phyloP scores from a whole-genome alignment of 805 yeast genomes.

The Ogataea saltuana region DNA sequence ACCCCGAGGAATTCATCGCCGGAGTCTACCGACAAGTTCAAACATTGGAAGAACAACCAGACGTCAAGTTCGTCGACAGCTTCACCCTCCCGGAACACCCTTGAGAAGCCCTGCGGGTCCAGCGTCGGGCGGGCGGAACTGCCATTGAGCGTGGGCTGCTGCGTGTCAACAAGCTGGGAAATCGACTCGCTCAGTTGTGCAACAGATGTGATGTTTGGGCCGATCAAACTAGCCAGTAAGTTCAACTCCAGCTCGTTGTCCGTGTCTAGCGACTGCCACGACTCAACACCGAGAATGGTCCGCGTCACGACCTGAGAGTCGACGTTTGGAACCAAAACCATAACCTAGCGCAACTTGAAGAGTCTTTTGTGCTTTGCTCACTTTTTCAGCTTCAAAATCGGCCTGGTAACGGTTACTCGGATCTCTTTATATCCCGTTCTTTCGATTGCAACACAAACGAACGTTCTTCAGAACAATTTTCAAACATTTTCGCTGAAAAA shows the following conservation, averaged over 20 bases:
- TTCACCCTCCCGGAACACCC: constrained; percentile 4
- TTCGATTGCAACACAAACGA: too few relatives aligned
- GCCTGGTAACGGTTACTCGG: too few relatives aligned
- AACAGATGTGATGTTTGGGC: not conserved
- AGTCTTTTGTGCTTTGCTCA: not conserved
- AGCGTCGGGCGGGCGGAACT: not conserved
- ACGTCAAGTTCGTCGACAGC: constrained; percentile 11
- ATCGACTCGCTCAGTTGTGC: not conserved
- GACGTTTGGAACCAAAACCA: constrained; percentile 1
- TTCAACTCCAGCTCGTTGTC: not conserved
- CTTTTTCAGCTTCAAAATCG: too few relatives aligned
- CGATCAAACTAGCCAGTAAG: not conserved
- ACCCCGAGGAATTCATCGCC: constrained; percentile 14
- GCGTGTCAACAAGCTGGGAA: too few relatives aligned
- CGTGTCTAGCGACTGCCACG: not conserved
- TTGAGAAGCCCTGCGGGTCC: constrained; percentile 2
- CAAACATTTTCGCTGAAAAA: not conserved
- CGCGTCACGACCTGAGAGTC: not conserved
- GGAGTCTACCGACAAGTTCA: constrained; percentile 7
- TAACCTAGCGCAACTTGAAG: not conserved
- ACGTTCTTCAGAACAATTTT: not conserved
- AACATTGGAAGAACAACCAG: constrained; percentile 13
- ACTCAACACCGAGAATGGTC: constrained; percentile 5
- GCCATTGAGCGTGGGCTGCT: not conserved
- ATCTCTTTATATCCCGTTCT: too few relatives aligned